Evolutionary conservation across 192 early-diverging fungal genomes (phyloP), one percentile per base, ranked within the genome.

Genomic region (Diversispora eburnea): DNA sequence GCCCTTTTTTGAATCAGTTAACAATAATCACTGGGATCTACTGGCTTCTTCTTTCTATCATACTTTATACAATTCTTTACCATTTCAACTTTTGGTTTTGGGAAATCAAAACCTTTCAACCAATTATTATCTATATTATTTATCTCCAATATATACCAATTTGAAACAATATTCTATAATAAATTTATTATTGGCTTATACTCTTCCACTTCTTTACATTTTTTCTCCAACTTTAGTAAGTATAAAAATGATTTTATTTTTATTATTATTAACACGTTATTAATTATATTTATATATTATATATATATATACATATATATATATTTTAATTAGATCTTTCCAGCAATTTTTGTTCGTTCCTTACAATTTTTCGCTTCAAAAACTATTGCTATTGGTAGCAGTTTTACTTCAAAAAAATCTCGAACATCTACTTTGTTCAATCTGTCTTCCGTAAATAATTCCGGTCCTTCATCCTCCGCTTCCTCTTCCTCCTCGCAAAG

Each of bases 141-240:
- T 70, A 20, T 70, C 68, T 3, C 68, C 68, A 19, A 58, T 70
- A 42, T 70, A 70, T 22, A 57, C 68, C 22, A 70, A 70, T 57
- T 42, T 70, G 8, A 70, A 70, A 43, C 68, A 70, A 57, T 70
- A 57, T 33, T 57, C 52, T 0, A 70, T 70, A 57, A 70, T 54
- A 20, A 70, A 70, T 57, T 56, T 70, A 22, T 70, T 70, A 22
- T 42, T 70, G 3, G 68, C 68, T 15, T 70, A 70, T 20, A 70
- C 68, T 41, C 54, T 70, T 8, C 68, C 68, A 20, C 15, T 70
- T 9, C 43, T 70, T 42, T 70, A 70, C 42, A 70, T 70, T 20
- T 70, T 70, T 33, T 70, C 68, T 17, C 68, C 68, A 57, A 70
- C 68, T 54, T 45, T 70, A 54, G 68, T 70, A 70, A 70, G 68